phyloP scores from a whole-genome alignment of 805 yeast species.

The Cyberlindnera misumaiensis region DNA sequence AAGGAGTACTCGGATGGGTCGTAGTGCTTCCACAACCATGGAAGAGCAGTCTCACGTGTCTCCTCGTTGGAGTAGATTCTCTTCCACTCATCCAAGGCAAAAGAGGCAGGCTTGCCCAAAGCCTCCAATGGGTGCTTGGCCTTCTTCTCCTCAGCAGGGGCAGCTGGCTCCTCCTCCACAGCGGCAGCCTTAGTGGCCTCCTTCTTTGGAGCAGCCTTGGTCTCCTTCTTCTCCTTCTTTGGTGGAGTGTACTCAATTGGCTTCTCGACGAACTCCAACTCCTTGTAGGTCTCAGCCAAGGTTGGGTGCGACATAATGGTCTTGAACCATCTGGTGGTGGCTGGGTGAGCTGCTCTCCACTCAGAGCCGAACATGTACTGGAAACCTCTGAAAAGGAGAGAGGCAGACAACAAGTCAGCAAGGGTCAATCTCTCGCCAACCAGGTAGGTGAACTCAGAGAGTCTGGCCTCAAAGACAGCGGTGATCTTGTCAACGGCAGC shows the following conservation, averaged over 20 bases:
- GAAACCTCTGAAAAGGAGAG: constrained; percentile 48
- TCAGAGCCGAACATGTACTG: constrained; percentile 51
- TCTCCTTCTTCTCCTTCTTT: constrained; percentile 52
- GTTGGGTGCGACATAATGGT: constrained; percentile 43
- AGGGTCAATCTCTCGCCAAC: constrained; percentile 60
- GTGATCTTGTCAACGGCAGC: constrained; percentile 31
- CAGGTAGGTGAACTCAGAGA: constrained; percentile 55
- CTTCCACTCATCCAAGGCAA: constrained; percentile 89
- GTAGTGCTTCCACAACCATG: constrained; percentile 97
- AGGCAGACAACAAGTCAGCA: constrained; percentile 59
- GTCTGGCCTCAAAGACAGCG: constrained; percentile 47
- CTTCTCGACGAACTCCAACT: constrained; percentile 54
- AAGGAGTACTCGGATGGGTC: constrained; percentile 91
- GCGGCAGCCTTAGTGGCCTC: constrained; percentile 30
- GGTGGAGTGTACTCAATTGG: constrained; percentile 65
- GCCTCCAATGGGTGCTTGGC: constrained; percentile 87
- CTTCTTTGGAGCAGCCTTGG: constrained; percentile 29
- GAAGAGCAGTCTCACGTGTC: constrained; percentile 87
- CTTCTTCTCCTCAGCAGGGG: constrained; percentile 57
- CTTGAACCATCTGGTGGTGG: constrained; percentile 63
- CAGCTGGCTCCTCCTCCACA: constrained; percentile 32
- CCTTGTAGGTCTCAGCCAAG: constrained; percentile 41
- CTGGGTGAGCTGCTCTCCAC: constrained; percentile 60
- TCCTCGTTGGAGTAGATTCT: constrained; percentile 95
- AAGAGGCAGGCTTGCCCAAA: constrained; percentile 63